Base-by-base conservation (phyloP, 805 yeast species). In the Starmerella cellae region DNA sequence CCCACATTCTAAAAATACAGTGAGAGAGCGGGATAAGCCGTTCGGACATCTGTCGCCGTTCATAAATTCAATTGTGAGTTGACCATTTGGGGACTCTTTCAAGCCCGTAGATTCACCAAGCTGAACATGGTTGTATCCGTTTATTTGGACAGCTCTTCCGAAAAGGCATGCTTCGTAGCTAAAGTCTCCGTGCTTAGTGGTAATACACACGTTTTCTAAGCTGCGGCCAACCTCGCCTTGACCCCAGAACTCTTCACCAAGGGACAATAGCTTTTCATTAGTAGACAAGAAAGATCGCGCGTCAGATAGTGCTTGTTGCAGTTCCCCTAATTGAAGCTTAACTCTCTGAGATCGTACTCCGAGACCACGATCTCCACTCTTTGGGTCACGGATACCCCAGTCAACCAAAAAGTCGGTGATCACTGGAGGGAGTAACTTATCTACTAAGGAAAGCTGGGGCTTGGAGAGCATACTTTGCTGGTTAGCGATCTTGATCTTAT, bases 31-130 rank as follows among this genome's bases (percentile, higher is more conserved):
- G 23, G 65, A 59, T 4, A 96, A 96, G 0, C 98, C 98, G 58
- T 85, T 82, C 95, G 97, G 88, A 61, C 98, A 91, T 55, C 69
- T 72, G 33, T 75, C 77, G 18, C 98, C 98, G 17, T 65, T 56
- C 3, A 60, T 64, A 56, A 67, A 91, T 24, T 55, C 52, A 24
- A 73, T 47, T 18, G 48, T 49, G 35, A 67, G 42, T n/a, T 44
- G 46, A 16, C 62, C 60, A 3, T 58, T 62, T 5, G 53, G 52
- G 10, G 51, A 47, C 11, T 46, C 39, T 22, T 50, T 50, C 37
- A 55, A 63, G 1, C 50, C 47, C 13, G 41, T 43, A 19, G 46
- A 43, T 2, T 46, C 51, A 2, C 93, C 93, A 39, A 82, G 69
- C 23, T 67, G 66, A 8, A 71, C 71, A 41, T 64, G 63, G 17